Base-by-base conservation (phyloP, 1,284 basidiomycete species). In the Boletus semigastroideus region DNA sequence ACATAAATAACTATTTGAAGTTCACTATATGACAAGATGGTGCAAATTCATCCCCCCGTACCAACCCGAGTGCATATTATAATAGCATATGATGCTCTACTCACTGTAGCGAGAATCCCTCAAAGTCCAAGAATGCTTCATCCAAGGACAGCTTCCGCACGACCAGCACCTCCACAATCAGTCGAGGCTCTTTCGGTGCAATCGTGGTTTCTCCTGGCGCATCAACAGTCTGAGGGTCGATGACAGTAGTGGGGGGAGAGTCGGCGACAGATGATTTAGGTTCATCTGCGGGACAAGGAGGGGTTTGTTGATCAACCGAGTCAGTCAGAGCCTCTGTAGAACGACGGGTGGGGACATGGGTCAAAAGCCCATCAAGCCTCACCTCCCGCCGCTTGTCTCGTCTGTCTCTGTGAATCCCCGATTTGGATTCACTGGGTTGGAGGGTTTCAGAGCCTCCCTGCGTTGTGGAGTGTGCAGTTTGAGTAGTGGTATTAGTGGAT, bases 91-190 rank as follows among this genome's bases (percentile, higher is more conserved):
- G 27, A 34, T 25, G 14, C 20, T 5, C n/a, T 2, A 3, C 12
- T 68, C 27, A 78, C 34, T 72, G 71, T 51, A 84, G 59, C 30
- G 77, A 75, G 58, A 90, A 86, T 6, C 82, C 82, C 10, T 78
- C 81, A 62, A 90, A 88, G 65, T 90, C 86, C 52, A 90, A 65
- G 65, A 84, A 90, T 10, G 76, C 83, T 62, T 90, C 88, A 51
- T 86, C 84, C 4, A 86, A 61, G 11, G 83, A 83, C 70, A 88
- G 73, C 66, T 90, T 87, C 46, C 86, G 75, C 14, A 90, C 83
- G 3, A 91, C 84, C 28, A 91, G 75, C 2, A 80, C 88, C 64
- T 91, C 88, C n/a, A 90, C 86, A 43, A 91, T 90, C 9, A 87
- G 70, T 10, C 84, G 74, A 13, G 78, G 73, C 47, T 75, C 73